Evolutionary conservation across 192 early-diverging fungal genomes (phyloP), one percentile per base, ranked within the genome.

Genomic region (Borealophlyctis nickersoniae): DNA sequence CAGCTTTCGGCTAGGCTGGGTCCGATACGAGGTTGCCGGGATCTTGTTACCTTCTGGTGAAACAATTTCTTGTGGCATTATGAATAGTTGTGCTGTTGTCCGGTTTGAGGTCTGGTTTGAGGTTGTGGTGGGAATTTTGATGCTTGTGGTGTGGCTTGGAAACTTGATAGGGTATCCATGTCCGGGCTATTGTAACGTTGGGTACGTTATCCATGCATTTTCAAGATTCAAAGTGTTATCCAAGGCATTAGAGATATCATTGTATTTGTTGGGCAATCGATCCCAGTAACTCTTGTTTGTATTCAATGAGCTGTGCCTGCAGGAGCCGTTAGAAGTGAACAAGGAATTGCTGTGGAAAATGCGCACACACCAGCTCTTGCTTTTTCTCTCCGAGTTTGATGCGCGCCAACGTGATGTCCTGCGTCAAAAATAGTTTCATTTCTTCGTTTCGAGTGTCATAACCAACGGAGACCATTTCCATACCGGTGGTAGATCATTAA

Each of bases 31-130:
- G 51, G 27, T 11, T 29, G 3, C 14, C 51, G 52, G 5, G 4
- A 4, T 54, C 33, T 9, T 5, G 33, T 3, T 28, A 68, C 66
- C 66, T 61, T 68, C 66, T 5, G 66, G 66, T 7, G 66, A 61
- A 33, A 68, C 33, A 45, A 68, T 68, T 35, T 68, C 66, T 5
- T 32, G 16, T 26, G 56, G 55, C 16, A 57, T 49, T 49, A 64
- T 64, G 24, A n/a, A n/a, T n/a, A n/a, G n/a, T n/a, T n/a, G n/a
- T n/a, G n/a, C n/a, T n/a, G n/a, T n/a, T n/a, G n/a, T n/a, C n/a
- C n/a, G n/a, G n/a, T n/a, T n/a, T n/a, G n/a, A n/a, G n/a, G n/a
- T n/a, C n/a, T n/a, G n/a, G n/a, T n/a, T n/a, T n/a, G n/a, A n/a
- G n/a, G n/a, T n/a, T n/a, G n/a, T n/a, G n/a, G n/a, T n/a, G n/a